phyloP scores from a whole-genome alignment of 2,329 filamentous ascomycete genomes.

The Clarireedia hainanense region DNA sequence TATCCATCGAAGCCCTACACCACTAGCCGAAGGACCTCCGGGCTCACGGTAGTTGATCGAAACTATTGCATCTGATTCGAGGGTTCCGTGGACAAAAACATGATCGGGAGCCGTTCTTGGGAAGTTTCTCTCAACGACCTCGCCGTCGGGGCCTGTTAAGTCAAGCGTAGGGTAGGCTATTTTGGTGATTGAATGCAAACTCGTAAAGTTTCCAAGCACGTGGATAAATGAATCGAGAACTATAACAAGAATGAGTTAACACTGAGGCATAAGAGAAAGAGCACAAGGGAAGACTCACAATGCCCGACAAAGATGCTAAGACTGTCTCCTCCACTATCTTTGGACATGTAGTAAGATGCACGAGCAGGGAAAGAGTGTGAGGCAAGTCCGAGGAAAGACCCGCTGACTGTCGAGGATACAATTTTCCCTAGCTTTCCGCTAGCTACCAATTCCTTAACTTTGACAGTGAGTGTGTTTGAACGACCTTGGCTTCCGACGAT shows the following conservation, averaged over 20 bases:
- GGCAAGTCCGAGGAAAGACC: background rate
- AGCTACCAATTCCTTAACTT: slow-evolving; percentile 35
- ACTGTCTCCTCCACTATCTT: background rate
- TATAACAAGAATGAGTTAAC: background rate
- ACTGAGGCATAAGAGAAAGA: background rate
- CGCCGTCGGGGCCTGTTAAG: slow-evolving; percentile 10
- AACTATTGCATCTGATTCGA: slow-evolving; percentile 27
- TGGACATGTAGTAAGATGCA: background rate
- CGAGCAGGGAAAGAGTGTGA: background rate
- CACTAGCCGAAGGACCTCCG: background rate
- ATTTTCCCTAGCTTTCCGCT: slow-evolving; percentile 38
- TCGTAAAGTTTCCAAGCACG: slow-evolving; percentile 29
- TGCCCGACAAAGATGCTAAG: background rate
- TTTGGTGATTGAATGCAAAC: slow-evolving; percentile 25
- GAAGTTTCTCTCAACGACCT: slow-evolving; percentile 19
- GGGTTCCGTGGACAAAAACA: slow-evolving; percentile 30
- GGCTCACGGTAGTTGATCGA: slow-evolving; percentile 19
- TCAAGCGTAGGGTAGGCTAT: slow-evolving; percentile 11
- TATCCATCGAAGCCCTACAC: background rate
- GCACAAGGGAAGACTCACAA: background rate
- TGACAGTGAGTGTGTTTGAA: slow-evolving; percentile 32
- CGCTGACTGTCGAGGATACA: background rate
- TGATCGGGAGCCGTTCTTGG: slow-evolving; percentile 30
- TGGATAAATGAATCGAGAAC: slow-evolving; percentile 28
- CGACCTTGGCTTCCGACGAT: slow-evolving; percentile 41